Conservation (phyloP, 768 basidiomycete genomes). For the Russula earlei region DNA sequence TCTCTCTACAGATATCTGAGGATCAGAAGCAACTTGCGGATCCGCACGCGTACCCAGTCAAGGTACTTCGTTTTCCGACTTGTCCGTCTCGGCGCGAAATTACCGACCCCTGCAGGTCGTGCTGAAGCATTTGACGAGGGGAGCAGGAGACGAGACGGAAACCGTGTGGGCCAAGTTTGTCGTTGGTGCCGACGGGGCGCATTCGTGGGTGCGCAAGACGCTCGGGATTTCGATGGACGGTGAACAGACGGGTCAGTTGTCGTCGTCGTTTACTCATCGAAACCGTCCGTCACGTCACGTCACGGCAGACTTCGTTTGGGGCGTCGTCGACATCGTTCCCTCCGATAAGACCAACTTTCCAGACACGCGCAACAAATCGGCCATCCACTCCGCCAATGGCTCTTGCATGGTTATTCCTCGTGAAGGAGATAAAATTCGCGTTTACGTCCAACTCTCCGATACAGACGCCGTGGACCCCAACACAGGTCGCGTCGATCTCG, state of each 20-base stretch:
- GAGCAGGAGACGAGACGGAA: constrained; percentile 37
- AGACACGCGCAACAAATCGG: constrained; percentile 39
- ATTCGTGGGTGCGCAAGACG: constrained; percentile 72
- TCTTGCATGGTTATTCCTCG: constrained; percentile 46
- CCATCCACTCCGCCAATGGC: constrained; percentile 42
- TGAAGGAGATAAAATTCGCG: constrained; percentile 36
- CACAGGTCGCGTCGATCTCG: constrained; percentile 36
- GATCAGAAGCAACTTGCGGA: constrained; percentile 27
- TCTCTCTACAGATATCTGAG: constrained; percentile 38
- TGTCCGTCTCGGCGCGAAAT: not conserved
- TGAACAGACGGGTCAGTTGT: constrained; percentile 52
- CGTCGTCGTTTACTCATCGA: not conserved
- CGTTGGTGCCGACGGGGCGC: constrained; percentile 71
- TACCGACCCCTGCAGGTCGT: constrained; percentile 34
- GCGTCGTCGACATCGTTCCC: constrained; percentile 55
- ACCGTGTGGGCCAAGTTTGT: constrained; percentile 64
- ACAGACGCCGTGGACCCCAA: constrained; percentile 28
- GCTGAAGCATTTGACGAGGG: constrained; percentile 33
- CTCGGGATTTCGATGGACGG: constrained; percentile 66
- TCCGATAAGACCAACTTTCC: constrained; percentile 40
- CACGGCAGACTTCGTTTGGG: constrained; percentile 64
- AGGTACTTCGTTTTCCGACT: constrained; percentile 21
- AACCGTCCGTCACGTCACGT: not conserved
- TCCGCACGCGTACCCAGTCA: constrained; percentile 26
- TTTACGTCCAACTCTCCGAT: constrained; percentile 45